Conservation (phyloP, 306 rosid genomes). For the Prunus mume region DNA sequence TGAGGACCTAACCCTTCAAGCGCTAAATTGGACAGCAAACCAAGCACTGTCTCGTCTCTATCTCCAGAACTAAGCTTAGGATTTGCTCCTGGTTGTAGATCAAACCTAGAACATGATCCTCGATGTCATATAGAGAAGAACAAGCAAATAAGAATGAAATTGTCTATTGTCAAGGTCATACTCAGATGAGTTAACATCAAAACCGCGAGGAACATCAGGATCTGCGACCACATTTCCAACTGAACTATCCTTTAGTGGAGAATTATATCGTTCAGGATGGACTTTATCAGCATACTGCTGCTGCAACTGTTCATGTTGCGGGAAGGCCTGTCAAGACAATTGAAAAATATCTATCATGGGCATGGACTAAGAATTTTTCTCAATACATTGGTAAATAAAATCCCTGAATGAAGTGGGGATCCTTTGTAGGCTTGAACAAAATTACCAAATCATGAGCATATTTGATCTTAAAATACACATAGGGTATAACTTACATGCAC, state of each 20-base stretch:
- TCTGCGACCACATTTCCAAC: constrained; percentile 71
- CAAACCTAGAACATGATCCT: constrained; percentile 57
- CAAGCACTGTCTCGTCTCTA: constrained; percentile 71
- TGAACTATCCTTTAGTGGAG: constrained; percentile 50
- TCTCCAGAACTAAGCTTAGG: constrained; percentile 83
- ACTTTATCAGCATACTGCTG: constrained; percentile 62
- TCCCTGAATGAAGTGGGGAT: neutral
- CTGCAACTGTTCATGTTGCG: constrained; percentile 70
- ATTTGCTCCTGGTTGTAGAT: constrained; percentile 64
- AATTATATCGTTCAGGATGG: constrained; percentile 46
- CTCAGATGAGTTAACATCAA: constrained; percentile 74
- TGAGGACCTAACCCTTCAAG: constrained; percentile 77
- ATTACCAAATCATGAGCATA: neutral
- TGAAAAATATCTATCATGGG: neutral
- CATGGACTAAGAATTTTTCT: neutral
- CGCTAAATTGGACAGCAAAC: constrained; percentile 70
- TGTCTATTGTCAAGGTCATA: constrained; percentile 37
- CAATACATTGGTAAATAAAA: neutral
- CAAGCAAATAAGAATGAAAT: neutral
- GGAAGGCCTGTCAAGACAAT: constrained; percentile 59
- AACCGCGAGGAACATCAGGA: constrained; percentile 75
- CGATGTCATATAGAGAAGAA: constrained; percentile 16
- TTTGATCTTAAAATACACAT: neutral
- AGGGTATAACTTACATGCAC: constrained; percentile 57
- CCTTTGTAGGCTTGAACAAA: neutral